Conservation (phyloP, 2,329 filamentous ascomycete genomes). For the Arthrobotrys conoides region DNA sequence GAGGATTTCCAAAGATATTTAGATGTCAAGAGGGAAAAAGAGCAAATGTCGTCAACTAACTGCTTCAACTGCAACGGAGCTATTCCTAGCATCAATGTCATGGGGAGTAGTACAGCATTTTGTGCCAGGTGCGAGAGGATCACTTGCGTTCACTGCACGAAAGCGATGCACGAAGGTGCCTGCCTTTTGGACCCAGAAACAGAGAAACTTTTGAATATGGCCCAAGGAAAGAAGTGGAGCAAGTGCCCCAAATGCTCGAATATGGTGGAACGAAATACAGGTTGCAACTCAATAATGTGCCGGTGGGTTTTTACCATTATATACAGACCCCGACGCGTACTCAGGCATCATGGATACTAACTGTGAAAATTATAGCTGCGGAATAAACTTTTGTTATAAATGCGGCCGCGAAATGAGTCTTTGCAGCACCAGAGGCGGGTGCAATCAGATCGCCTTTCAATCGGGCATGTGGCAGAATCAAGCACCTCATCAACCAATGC, state of each 20-base stretch:
- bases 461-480: constrained; percentile 50
- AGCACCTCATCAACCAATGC: constrained; percentile 37
- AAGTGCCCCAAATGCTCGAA: constrained; percentile 57
- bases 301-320: constrained; percentile 25
- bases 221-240: constrained; percentile 58
- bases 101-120: constrained; percentile 41
- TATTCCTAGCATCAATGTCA: constrained; percentile 32
- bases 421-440: constrained; percentile 20
- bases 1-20: constrained; percentile 45
- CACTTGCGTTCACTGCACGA: constrained; percentile 58
- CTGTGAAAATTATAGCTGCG: constrained; percentile 24
- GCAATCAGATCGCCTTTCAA: constrained; percentile 53
- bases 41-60: constrained; percentile 43
- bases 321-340: not conserved
- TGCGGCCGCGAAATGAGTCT: constrained; percentile 41
- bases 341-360: not conserved
- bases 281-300: constrained; percentile 57
- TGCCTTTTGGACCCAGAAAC: constrained; percentile 56
- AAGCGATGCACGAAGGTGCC: constrained; percentile 53
- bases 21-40: constrained; percentile 46
- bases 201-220: constrained; percentile 50
- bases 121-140: constrained; percentile 40
- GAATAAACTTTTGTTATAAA: constrained; percentile 54
- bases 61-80: constrained; percentile 35
- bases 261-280: constrained; percentile 58